Evolutionary conservation across 306 rosid species (phyloP).

Genomic region (Sicyos edulis): DNA sequence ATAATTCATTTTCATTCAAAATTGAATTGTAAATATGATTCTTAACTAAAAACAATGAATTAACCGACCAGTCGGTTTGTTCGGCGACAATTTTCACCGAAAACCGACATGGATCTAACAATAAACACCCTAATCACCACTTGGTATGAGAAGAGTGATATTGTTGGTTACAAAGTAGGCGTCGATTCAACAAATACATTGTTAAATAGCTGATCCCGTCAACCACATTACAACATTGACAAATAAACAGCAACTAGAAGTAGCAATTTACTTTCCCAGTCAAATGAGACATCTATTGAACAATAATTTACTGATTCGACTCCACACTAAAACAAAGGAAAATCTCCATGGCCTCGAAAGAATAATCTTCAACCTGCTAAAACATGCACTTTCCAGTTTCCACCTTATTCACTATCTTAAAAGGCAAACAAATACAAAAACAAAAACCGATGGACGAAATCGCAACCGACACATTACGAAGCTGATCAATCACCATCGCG

Average conservation of each 20-base stretch:
- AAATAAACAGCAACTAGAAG: not conserved
- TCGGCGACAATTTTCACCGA: too few species aligned
- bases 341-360: not conserved
- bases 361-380: not conserved
- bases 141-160: not conserved
- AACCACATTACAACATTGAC: not conserved
- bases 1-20: too few species aligned
- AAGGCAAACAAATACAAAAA: not conserved
- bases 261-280: not conserved
- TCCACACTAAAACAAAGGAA: not conserved
- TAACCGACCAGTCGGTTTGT: too few species aligned
- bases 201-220: not conserved
- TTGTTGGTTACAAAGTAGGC: not conserved
- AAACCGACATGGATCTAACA: too few species aligned
- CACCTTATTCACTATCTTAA: not conserved
- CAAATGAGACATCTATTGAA: not conserved
- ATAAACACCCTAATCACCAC: too few species aligned
- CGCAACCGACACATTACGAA: not conserved
- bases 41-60: too few species aligned
- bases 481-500: not conserved
- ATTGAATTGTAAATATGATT: too few species aligned
- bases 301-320: not conserved
- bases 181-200: not conserved
- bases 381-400: not conserved
- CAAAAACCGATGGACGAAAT: too few species aligned